Base-by-base conservation (phyloP, 805 yeast species). In the Wickerhamomyces subpelliculosus region DNA sequence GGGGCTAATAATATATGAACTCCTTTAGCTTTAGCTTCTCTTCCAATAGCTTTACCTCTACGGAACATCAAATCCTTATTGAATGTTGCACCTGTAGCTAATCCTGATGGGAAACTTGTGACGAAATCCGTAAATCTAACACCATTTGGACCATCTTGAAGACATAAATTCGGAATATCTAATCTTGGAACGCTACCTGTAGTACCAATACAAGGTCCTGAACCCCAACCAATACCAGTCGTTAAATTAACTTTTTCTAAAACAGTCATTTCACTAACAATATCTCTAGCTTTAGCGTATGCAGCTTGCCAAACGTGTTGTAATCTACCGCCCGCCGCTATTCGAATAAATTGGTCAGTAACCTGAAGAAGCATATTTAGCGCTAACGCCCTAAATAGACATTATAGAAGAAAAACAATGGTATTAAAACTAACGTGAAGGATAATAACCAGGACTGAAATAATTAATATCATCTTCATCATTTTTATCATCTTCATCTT, bases 81-180 rank as follows among this genome's bases (percentile, higher is more conserved):
- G 52, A 75, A 78, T 8, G 83, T 72, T 12, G 80, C 60, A 2
- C 76, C 84, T 4, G 75, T 58, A 8, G 82, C 78, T 27, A 77
- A 48, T 1, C 80, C 84, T 2, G 78, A 68, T 1, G 84, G 82
- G 41, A 70, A 78, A 27, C 68, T 65, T 1, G 81, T 72, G 22
- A 68, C 71, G 47, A 69, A 69, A 48, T 77, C 83, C 7, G 82
- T 69, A 38, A 64, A 67, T 40, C 80, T 60, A 16, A 77, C 74
- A 9, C 84, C 84, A 43, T 71, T 67, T 6, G 81, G 80, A 5
- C 80, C 81, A 57, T 78, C 82, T 47, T 77, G 82, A 22, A 76
- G 61, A 46, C 84, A 78, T 12, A 78, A 53, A 9, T 72, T 64
- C 4, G 76, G 74, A 37, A 75, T 71, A 8, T 72, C 73, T 21